Base-by-base conservation (phyloP, 345 rosid genomes). In the Hevea brasiliensis region DNA sequence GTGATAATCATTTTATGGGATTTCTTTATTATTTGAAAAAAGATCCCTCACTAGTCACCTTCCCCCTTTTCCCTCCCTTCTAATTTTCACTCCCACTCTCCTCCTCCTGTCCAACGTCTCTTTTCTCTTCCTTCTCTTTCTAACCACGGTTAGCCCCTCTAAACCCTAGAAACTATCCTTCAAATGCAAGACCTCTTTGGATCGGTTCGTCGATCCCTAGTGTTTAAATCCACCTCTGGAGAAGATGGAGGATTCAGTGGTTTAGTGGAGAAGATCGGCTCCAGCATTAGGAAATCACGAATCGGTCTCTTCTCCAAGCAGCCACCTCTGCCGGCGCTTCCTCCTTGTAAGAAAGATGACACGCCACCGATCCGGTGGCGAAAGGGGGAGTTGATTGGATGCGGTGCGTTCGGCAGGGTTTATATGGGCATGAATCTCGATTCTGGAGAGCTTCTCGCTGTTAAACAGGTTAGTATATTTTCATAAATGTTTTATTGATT, bases 401-500 rank as follows among this genome's bases (percentile, higher is more conserved):
- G 68, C 29, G 82, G 82, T 23, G 79, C 79, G 35, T 79, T 79
- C 23, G 82, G 82, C 32, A 65, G 79, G 62, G 82, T 79, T 66
- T 74, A 79, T 61, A 79, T 79, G 79, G 82, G 82, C 18, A 79
- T 79, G 82, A 79, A 79, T 66, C 82, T 79, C 50, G 78, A 79
- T 79, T 79, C 82, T 48, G 79, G 82, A 58, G 82, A 79, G 60
- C 82, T 79, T 59, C 65, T 79, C 29, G 82, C 82, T 32, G 82
- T 79, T 65, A 79, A 79, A 29, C 82, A 79, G 74, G 82, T 79
- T 27, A 71, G 26, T 61, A n/a, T 23, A 27, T 35, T 2, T 69
- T 70, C 17, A 8, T 35, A 42, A 29, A 13, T 64, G 20, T 11
- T 27, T 24, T 17, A 13, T 20, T 58, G 6, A 13, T 42, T 7